Base-by-base conservation (phyloP, 1,139 yeast species). In the Nakaseomyces glabratus region DNA sequence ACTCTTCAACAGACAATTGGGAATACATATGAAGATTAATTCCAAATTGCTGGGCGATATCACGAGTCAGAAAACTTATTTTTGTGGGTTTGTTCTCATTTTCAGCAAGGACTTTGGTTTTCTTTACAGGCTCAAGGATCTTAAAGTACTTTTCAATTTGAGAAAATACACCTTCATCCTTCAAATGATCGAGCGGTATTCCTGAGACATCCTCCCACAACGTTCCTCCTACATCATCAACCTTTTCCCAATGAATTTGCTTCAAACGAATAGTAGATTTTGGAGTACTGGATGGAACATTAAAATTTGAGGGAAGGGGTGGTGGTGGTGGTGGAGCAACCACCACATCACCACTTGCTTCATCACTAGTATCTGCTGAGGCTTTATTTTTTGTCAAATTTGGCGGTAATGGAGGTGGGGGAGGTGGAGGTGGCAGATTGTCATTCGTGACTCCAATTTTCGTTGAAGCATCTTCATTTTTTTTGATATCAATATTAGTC, bases 221-320 rank as follows among this genome's bases (percentile, higher is more conserved):
- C 0, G 97, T 88, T 29, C 76, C 70, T 29, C 76, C 72, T 30
- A 84, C 76, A 32, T 68, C 66, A 20, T 76, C 79, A 30, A 90
- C 66, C 52, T 75, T 82, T 46, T 88, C 95, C 97, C 97, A 90
- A 55, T 90, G 98, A 68, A 90, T 78, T 52, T 88, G 97, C 56
- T 88, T 90, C 48, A 90, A 66, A 44, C 76, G 79, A 12, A 71
- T 6, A 44, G 52, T 2, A 52, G 52, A 6, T 20, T 52, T 51
- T 4, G 18, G 6, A 10, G 30, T 3, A 6, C 11, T 26, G 10
- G 21, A 10, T n/a, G 4, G 11, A n/a, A 14, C 30, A 18, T 17
- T n/a, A 7, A 26, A 12, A 31, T 52, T 56, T 20, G 55, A 61
- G 13, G 61, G 59, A 5, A 57, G 52, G 3, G 52, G 52, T 4